Evolutionary conservation across 2,329 filamentous ascomycete genomes (phyloP).

Genomic region (Fusarium ramigenum): DNA sequence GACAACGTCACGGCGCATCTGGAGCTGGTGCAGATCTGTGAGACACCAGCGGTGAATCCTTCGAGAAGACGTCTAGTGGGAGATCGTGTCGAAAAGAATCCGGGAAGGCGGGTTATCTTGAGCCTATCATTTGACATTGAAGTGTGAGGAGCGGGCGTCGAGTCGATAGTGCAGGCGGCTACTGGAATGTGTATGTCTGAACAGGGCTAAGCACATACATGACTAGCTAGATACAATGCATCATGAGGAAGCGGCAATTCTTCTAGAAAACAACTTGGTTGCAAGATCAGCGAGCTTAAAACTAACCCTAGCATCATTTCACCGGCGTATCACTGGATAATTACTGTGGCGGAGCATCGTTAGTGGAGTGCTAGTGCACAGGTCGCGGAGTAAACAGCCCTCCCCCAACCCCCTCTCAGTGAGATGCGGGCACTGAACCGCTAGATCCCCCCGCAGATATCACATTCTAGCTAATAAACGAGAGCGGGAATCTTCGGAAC

Average conservation of each 20-base stretch:
- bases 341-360: background rate
- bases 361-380: background rate
- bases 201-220: background rate
- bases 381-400: background rate
- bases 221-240: too few relatives aligned
- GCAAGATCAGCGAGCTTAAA: background rate
- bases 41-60: conserved; percentile 13
- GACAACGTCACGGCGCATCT: conserved; percentile 21
- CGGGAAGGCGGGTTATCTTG: background rate
- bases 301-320: background rate
- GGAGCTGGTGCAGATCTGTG: conserved; percentile 4
- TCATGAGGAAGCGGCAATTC: too few relatives aligned
- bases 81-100: background rate
- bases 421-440: background rate
- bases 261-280: conserved; percentile 17
- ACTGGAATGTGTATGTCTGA: background rate
- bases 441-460: background rate
- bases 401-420: background rate
- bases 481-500: conserved; percentile 14
- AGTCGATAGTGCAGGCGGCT: background rate
- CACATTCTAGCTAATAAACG: background rate
- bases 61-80: background rate
- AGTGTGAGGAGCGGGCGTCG: background rate
- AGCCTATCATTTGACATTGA: background rate
- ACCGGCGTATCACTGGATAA: background rate